Base-by-base conservation (phyloP, 2,329 filamentous ascomycete species). In the Aspergillus bombycis region DNA sequence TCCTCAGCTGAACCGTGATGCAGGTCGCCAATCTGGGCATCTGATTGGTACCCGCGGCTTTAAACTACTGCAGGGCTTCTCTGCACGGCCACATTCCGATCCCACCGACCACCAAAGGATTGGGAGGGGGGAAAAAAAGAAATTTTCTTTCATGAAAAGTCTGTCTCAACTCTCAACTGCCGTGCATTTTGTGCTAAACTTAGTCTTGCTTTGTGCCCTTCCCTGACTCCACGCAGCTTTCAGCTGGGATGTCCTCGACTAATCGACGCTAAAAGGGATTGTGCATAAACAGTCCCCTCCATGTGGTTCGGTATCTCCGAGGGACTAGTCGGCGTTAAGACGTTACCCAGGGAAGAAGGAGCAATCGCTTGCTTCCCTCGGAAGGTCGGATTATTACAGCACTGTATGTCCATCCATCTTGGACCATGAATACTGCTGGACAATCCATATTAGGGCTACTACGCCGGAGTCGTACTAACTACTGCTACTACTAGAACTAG, bases 181-280 rank as follows among this genome's bases (percentile, higher is more conserved):
- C 62, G 19, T 62, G 62, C 62, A 56, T 53, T 46, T 48, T 7
- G 50, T 43, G 28, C 52, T 59, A 55, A 46, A 58, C 28, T 34
- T 41, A 48, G 57, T 57, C 30, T 64, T 43, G 19, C 34, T 11
- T 45, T 58, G 34, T 14, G 56, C 41, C 23, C 56, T 41, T 41
- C 36, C n/a, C 23, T n/a, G 41, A 32, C 19, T 34, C 56, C 58
- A 60, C 36, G 50, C 28, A 54, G 38, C 32, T 38, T 67, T 67
- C 65, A 67, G 65, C 65, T 65, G 65, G 63, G 58, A 61, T 67
- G 65, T 67, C 9, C 45, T 43, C 48, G 23, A 57, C 26, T 23
- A 52, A 41, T 32, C 26, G 28, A n/a, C 48, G 48, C 48, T 52
- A 52, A 34, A 26, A 50, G 8, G 46, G 45, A 28, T 23, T 21